Base-by-base conservation (phyloP, 768 basidiomycete genomes). In the Dacryopinax spathularia region DNA sequence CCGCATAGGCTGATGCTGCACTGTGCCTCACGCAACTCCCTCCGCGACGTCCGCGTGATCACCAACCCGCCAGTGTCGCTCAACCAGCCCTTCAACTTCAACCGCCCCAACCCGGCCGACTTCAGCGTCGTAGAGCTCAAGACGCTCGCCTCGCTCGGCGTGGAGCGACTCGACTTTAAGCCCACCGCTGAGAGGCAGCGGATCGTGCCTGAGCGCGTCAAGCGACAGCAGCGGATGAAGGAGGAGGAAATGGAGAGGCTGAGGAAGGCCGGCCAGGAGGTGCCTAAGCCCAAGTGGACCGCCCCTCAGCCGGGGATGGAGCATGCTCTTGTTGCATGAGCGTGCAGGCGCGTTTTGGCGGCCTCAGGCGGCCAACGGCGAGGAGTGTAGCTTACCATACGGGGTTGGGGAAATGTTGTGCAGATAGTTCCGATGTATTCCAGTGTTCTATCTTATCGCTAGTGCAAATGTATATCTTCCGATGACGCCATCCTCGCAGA, bases 51-150 rank as follows among this genome's bases (percentile, higher is more conserved):
- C 29, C 76, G 84, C 65, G 75, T 86, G 63, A 86, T 86, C 70
- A 84, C 84, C 48, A 86, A 86, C 66, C 84, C 84, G 62, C 83
- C 84, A 2, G 82, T 84, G 6, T 73, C 78, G 34, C 73, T 84
- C 59, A 77, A 75, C 61, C 73, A 78, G 64, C 83, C 84, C n/a
- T 85, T 85, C 72, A 74, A 78, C 33, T 82, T 84, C 67, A 67
- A 75, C 36, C 73, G 80, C 39, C 74, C 72, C 25, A 70, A 79
- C 66, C 73, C 75, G 13, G 72, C 74, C 0, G 79, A 81, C 18
- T 80, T 63, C 61, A 64, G 62, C 64, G 66, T 85, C 15, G 84
- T 85, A 16, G 84, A 85, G 70, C 75, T 72, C 66, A 84, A 82
- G 76, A 85, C 83, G 33, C 66, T 85, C 41, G 74, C 71, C 62